Base-by-base conservation (phyloP, 1,284 basidiomycete genomes). In the Cryptococcus amylolentus region DNA sequence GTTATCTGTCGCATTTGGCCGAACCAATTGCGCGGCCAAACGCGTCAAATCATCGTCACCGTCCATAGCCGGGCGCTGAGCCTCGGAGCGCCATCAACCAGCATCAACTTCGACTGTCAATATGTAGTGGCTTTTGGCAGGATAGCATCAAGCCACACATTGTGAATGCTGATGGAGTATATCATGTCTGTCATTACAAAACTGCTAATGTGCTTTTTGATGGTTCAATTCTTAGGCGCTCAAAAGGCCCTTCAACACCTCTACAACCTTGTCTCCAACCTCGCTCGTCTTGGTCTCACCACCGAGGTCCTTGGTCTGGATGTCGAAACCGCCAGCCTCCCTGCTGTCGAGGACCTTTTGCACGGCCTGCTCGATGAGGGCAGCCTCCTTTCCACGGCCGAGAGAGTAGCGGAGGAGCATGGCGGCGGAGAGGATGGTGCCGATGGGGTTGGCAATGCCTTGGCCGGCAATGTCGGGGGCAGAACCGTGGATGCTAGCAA, bases 381-480 rank as follows among this genome's bases (percentile, higher is more conserved):
- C 81, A 2, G 95, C 95, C 66, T 89, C 85, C 62, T 82, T 83
- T 59, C 91, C 88, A 56, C 92, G 82, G 26, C 90, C 90, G 39
- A 98, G 86, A 42, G 95, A 98, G 79, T 97, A 98, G 50, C 94
- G 85, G 54, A 98, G 83, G 58, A 98, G 86, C 87, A 98, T 87
- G 3, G 94, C 94, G 5, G 89, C 91, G 55, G 92, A 96, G 55
- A 98, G 86, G 73, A 98, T 98, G 16, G 95, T 97, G 51, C 95
- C 96, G 66, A 98, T 85, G 35, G 95, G 95, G 78, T 98, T 98
- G 61, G 95, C 95, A 68, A 97, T 93, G 35, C 91, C 91, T 74
- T 91, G 81, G 2, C 92, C 93, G 7, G 94, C 92, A 65, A 98
- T 98, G 71, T 98, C 95, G 49, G 95, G 95, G 1, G 95, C 95